Percentiles rank a stretch among this genome's conserved stretches.
phyloP scores from a whole-genome alignment of 768 basidiomycete species.

The Psilocybe sp. region DNA sequence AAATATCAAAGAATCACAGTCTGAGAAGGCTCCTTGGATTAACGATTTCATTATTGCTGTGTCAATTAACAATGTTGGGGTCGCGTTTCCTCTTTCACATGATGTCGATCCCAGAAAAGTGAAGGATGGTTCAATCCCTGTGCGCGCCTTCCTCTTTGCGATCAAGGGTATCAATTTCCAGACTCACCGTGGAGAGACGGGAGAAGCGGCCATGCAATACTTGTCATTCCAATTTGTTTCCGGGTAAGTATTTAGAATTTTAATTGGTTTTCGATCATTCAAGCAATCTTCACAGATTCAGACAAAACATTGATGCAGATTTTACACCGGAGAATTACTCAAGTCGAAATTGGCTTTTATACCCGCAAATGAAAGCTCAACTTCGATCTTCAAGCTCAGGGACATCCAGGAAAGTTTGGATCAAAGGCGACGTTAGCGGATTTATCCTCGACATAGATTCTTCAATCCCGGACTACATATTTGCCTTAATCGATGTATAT shows the following conservation, averaged over 20 bases:
- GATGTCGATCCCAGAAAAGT: conserved; percentile 46
- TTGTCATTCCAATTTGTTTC: conserved; percentile 87
- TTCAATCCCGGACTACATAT: conserved; percentile 72
- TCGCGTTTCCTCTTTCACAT: conserved; percentile 82
- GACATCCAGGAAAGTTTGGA: conserved; percentile 51
- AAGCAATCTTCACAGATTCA: conserved; percentile 57
- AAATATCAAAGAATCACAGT: conserved; percentile 40
- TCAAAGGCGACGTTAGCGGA: conserved; percentile 74
- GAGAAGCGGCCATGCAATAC: conserved; percentile 66
- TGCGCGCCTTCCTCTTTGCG: conserved; percentile 85
- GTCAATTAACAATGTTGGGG: conserved; percentile 68
- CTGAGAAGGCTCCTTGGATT: conserved; percentile 47
- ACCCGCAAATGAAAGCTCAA: conserved; percentile 79
- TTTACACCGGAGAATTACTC: conserved; percentile 69
- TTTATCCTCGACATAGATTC: conserved; percentile 86
- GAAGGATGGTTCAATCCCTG: conserved; percentile 39
- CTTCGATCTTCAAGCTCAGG: conserved; percentile 54
- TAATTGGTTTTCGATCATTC: conserved; percentile 4
- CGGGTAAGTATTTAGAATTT: conserved; percentile 41
- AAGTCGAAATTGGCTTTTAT: conserved; percentile 69
- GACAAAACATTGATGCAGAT: conserved; percentile 66
- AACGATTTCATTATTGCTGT: conserved; percentile 53
- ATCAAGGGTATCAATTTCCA: conserved; percentile 73
- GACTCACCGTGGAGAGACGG: conserved; percentile 74
- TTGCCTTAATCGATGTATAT: conserved; percentile 84